Base-by-base conservation (phyloP, 1,284 basidiomycete genomes). In the Hypsizygus ulmarius region DNA sequence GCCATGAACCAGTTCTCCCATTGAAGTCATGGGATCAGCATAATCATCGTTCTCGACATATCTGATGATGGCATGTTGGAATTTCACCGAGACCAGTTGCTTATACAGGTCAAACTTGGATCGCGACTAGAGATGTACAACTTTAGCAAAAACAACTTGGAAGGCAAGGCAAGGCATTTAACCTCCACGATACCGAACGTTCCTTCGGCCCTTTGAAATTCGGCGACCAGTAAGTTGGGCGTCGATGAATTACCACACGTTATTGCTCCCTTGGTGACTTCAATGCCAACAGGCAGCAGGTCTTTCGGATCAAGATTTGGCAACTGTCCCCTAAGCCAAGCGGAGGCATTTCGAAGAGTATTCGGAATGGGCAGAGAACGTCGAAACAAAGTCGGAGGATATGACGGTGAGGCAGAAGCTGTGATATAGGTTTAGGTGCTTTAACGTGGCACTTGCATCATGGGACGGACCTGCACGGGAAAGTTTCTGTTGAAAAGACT, bases 201-300 rank as follows among this genome's bases (percentile, higher is more conserved):
- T 18, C 93, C 93, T 32, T 82, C 72, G 1, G 82, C 83, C 18
- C 73, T 73, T 45, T 79, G 72, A 56, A 93, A 93, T 61, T 92
- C 89, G 1, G 81, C 79, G 14, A 95, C 82, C 19, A 95, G 73
- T 10, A 96, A 70, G 58, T 76, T 86, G 0, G 89, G 86, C 0
- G 91, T 94, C 0, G 93, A 90, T 16, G 81, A 70, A 65, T 93
- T 96, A 6, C 93, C 93, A 29, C 86, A 78, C 8, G 89, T 79
- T 37, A 97, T 80, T 9, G 85, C 85, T 12, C 90, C 90, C 43
- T 84, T 89, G 14, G 73, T 72, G 11, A 87, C 74, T 49, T 82
- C 77, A 41, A 96, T 73, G 30, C 90, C 89, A 48, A 95, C 64
- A 0, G 93, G 93, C 6, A 96, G 69, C 10, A 93, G 67, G 59